Conservation (phyloP, 306 rosid genomes). For the Cucurbita argyrosperma region DNA sequence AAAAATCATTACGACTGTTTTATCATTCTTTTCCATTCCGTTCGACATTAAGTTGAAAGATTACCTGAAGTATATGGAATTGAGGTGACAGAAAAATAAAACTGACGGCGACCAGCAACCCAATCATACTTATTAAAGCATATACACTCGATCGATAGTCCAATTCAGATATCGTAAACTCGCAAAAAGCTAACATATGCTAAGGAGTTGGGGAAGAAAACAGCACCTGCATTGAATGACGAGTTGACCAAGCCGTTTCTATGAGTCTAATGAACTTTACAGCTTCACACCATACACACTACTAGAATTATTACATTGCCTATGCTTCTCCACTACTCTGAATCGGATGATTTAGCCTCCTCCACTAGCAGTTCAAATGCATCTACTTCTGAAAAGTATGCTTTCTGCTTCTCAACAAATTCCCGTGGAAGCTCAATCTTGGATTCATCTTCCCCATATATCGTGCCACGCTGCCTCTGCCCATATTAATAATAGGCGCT, state of each 20-base stretch:
- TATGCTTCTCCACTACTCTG: constrained; percentile 18
- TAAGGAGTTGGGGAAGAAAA: background rate
- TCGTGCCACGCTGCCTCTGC: constrained; percentile 30
- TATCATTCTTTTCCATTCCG: background rate
- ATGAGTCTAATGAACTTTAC: background rate
- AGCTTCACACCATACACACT: constrained; percentile 18
- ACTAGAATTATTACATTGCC: constrained; percentile 2
- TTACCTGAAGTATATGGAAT: background rate
- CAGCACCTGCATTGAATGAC: background rate
- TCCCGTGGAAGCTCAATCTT: constrained; percentile 27
- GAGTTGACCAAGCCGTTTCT: background rate
- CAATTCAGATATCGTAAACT: background rate
- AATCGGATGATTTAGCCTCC: constrained; percentile 40
- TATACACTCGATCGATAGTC: too few species aligned
- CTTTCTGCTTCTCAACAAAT: constrained; percentile 45
- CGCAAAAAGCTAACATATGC: background rate
- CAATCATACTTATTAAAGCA: too few species aligned
- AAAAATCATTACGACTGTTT: too few species aligned
- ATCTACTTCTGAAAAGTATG: constrained; percentile 63
- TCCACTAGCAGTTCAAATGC: constrained; percentile 50
- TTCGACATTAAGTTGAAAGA: background rate
- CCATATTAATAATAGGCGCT: constrained; percentile 6
- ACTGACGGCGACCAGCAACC: background rate
- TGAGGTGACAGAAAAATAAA: background rate
- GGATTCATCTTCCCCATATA: constrained; percentile 5